Evolutionary conservation across 2,329 filamentous ascomycete species (phyloP).

Genomic region (Rutstroemia sp.): DNA sequence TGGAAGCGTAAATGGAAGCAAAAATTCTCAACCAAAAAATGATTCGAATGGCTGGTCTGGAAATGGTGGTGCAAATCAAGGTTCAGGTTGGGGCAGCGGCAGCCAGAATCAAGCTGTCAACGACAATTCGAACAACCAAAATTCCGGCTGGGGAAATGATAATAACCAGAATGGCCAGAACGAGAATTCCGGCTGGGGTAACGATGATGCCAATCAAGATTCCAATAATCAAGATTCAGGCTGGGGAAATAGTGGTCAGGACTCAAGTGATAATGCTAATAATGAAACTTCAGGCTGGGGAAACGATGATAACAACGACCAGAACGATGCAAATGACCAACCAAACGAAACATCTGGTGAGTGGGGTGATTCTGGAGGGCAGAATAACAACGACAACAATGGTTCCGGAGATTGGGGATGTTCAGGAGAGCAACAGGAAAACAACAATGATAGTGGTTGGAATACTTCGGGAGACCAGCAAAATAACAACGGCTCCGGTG

Average conservation of each 20-base stretch:
- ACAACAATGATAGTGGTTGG: slow-evolving; percentile 10
- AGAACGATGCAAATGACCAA: slow-evolving; percentile 3
- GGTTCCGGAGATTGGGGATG: slow-evolving; percentile 11
- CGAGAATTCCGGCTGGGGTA: background rate
- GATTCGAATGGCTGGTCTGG: background rate
- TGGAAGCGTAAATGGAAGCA: too few species aligned
- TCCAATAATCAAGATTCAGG: background rate
- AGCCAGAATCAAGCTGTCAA: background rate
- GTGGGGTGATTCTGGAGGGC: background rate
- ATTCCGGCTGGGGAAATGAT: slow-evolving; percentile 3
- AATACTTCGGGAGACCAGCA: background rate
- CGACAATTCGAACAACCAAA: background rate
- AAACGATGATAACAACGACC: background rate
- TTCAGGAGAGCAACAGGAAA: background rate
- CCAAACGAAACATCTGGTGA: slow-evolving; percentile 2
- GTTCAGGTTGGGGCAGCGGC: background rate
- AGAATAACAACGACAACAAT: background rate
- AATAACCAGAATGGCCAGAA: slow-evolving; percentile 10
- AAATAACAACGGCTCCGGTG: slow-evolving; percentile 2
- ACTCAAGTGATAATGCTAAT: background rate
- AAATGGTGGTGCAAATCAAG: background rate
- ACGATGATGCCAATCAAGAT: background rate
- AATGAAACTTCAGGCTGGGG: background rate
- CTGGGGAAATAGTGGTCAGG: slow-evolving; percentile 1
- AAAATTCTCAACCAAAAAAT: background rate